Base-by-base conservation (phyloP, 192 early-diverging fungal genomes). In the Entrophospora sp. region DNA sequence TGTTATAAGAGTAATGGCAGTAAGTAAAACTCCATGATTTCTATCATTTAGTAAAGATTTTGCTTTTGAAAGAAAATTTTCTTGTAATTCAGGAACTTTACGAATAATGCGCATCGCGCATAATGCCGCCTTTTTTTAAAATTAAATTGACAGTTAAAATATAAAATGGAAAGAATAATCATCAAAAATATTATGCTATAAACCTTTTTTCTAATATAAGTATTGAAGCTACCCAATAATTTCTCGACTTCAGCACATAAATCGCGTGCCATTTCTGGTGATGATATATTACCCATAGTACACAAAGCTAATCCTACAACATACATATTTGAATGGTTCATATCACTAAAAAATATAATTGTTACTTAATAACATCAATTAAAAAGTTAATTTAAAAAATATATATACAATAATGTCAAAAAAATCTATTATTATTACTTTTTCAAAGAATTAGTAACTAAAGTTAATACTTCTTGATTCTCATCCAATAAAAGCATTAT, bases 401-500 rank as follows among this genome's bases (percentile, higher is more conserved):
- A 24, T 66, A 8, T 67, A 24, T n/a, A 66, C 43, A 40, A 40
- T 9, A 40, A 40, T 40, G 38, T 9, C 6, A 40, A 40, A 24
- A 10, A n/a, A n/a, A n/a, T n/a, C n/a, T n/a, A n/a, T n/a, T n/a
- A n/a, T n/a, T n/a, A n/a, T 43, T 85, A 94, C 91, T 94, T 99
- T 73, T 99, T 96, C 35, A 99, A 83, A 18, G 87, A 96, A 80
- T 99, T 99, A 22, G 97, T 99, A 25, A 99, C 88, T 51, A 99
- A 80, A 16, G 97, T 99, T 73, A 99, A 74, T 1, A 94, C 88
- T 67, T 96, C 94, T 68, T 95, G 94, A 71, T 97, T 96, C 73
- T 99, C 97, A 75, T 99, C 97, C 51, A 99, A 79, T 25, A 99
- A 77, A 51, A 99, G 83, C 90, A 95, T 94, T 59, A 92, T 97